These are phyloP conservation scores for Neospora caninum DNA, from an alignment of 169 alveolate species.

Conservation along the genomic window DNA sequence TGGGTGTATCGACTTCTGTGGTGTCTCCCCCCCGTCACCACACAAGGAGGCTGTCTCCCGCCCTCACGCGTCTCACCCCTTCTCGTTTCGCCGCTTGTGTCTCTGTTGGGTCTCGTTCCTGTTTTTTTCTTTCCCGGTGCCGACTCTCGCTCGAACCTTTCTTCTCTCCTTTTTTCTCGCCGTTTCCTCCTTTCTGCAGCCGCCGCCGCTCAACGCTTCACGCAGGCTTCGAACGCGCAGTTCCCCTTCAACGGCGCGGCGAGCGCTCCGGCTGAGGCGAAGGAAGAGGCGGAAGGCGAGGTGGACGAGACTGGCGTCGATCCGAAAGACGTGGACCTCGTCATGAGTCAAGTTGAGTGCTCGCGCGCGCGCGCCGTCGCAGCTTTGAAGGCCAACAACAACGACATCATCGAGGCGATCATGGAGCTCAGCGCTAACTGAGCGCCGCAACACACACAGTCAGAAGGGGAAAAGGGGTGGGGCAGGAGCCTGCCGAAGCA, in stretches of 20 bases:
- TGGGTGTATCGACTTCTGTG: too few relatives aligned
- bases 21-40: too few relatives aligned
- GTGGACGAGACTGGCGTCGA: conserved; percentile 87
- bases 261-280: conserved; percentile 3
- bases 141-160: too few relatives aligned
- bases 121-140: neutral
- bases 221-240: conserved; percentile 34
- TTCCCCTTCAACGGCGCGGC: neutral
- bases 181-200: conserved; percentile 4
- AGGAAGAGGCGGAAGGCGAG: conserved; percentile 69
- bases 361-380: conserved; percentile 84
- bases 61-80: neutral
- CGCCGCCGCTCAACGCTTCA: conserved; percentile 59
- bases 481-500: neutral
- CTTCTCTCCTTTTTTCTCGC: neutral
- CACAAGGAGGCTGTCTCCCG: too few relatives aligned
- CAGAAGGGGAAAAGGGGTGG: neutral
- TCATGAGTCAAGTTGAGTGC: conserved; percentile 87
- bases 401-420: conserved; percentile 90
- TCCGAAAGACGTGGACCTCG: conserved; percentile 84
- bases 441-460: neutral
- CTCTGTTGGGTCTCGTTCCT: neutral
- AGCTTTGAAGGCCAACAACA: conserved; percentile 85
- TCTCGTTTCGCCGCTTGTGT: neutral
- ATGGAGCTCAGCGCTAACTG: conserved; percentile 70